These are phyloP conservation scores for Colletotrichum viniferum DNA, from an alignment of 2,329 filamentous ascomycete genomes.

Conservation along the genomic window DNA sequence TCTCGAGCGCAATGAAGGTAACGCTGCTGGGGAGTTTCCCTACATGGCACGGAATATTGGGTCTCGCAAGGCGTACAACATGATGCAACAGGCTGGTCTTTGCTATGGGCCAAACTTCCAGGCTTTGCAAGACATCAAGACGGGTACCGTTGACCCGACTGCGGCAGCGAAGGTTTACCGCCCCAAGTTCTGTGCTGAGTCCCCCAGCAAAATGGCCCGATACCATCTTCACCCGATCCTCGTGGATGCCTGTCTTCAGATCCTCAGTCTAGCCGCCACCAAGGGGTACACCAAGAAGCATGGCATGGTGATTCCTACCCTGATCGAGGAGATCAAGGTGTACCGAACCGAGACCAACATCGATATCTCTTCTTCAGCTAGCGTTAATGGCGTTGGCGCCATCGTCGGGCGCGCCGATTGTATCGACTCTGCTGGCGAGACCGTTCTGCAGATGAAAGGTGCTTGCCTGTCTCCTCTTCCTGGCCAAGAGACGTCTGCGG, in stretches of 20 bases:
- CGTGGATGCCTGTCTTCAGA: constrained; percentile 38
- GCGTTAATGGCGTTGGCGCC: constrained; percentile 23
- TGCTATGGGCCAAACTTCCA: constrained; percentile 34
- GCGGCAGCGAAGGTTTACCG: constrained; percentile 22
- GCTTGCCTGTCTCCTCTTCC: constrained; percentile 22
- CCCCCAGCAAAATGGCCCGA: not conserved
- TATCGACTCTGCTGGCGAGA: not conserved
- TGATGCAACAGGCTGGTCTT: constrained; percentile 29
- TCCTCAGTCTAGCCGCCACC: constrained; percentile 26
- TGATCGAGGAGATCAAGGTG: not conserved
- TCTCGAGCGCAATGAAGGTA: rapidly evolving
- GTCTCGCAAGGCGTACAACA: constrained; percentile 26
- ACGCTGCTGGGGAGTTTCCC: not conserved
- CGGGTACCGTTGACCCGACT: constrained; percentile 15
- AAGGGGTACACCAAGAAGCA: not conserved
- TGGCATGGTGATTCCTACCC: not conserved
- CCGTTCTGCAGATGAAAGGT: not conserved
- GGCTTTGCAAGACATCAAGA: constrained; percentile 25
- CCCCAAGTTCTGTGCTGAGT: not conserved
- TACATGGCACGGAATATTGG: constrained; percentile 22
- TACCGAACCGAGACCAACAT: not conserved
- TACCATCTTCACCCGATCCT: constrained; percentile 42
- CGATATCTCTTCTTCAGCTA: constrained; percentile 19
- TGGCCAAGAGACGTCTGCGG: not conserved
- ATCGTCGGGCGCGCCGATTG: not conserved